Conservation (phyloP, 371 early-diverging fungal genomes). For the Haplosporangium sp. region DNA sequence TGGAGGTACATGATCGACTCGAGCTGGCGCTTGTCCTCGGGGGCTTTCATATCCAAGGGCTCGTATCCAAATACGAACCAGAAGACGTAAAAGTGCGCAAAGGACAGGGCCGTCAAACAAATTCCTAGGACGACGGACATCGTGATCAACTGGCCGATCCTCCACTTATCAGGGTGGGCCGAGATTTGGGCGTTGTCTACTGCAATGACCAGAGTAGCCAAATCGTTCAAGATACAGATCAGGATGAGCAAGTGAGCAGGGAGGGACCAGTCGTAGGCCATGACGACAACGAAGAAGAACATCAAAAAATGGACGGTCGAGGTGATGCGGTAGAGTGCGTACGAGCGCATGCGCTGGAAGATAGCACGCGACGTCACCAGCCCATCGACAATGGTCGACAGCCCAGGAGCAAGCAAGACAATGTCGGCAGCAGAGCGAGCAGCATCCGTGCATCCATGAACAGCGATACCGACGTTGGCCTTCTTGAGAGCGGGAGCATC, state of each 20-base stretch:
- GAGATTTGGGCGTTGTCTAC: conserved; percentile 88
- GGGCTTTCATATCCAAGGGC: neutral
- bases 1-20: conserved; percentile 87
- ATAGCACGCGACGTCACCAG: conserved; percentile 82
- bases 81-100: conserved; percentile 77
- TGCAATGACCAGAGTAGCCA: conserved; percentile 87
- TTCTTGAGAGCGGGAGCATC: conserved; percentile 91
- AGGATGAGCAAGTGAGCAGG: conserved; percentile 76
- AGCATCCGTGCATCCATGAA: conserved; percentile 90
- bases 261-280: conserved; percentile 75
- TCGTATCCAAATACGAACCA: conserved; percentile 32
- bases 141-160: conserved; percentile 84
- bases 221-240: conserved; percentile 84
- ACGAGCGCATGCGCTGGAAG: conserved; percentile 91
- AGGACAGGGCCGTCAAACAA: conserved; percentile 72
- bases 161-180: conserved; percentile 86
- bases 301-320: conserved; percentile 89
- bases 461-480: conserved; percentile 78
- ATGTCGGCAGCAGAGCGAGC: conserved; percentile 92
- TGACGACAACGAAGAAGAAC: conserved; percentile 86
- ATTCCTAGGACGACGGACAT: conserved; percentile 75
- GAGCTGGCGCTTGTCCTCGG: conserved; percentile 46
- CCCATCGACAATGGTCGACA: conserved; percentile 88
- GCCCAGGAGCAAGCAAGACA: conserved; percentile 84
- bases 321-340: conserved; percentile 89